Evolutionary conservation across 2,329 filamentous ascomycete genomes (phyloP), one percentile per base, ranked within the genome.

Genomic region (Pseudopithomyces maydicus): DNA sequence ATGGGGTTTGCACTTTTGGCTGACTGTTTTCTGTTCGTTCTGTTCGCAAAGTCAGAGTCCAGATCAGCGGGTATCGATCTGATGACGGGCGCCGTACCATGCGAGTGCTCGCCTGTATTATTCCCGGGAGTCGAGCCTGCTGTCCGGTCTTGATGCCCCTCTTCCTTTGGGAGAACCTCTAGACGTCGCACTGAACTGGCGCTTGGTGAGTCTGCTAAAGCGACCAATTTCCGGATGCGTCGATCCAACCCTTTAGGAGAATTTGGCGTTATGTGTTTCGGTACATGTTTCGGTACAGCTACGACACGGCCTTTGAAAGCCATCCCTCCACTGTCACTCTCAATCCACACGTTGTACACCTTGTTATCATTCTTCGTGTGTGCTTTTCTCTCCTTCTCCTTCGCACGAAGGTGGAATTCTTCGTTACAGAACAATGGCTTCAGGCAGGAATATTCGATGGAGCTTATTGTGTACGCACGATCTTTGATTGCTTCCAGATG

Each of bases 341-440:
- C 74, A 52, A 72, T 76, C 76, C 73, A 80, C 56, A 77, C 63
- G 58, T 78, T 67, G 55, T 73, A 74, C 66, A 74, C 38, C 12
- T 52, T 54, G 15, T 56, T 64, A 7, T 58, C 55, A 1, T 56
- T n/a, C 15, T 39, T 53, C 8, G 26, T 4, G 8, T 29, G 5
- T 4, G 42, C 17, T 14, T 36, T 33, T n/a, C 60, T 63, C 29
- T 70, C 76, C n/a, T 74, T 75, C 55, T 75, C 80, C 59, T 84
- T 82, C 14, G 89, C 83, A 67, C 91, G 94, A 3, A 97, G 81
- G 29, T 76, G 85, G 76, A 96, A 80, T 49, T 83, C 75, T 74
- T 95, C 89, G 42, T 84, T 81, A 29, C 87, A 90, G 73, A 92
- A 96, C 19, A 98, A 78, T 14, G 94, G 93, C 10, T 89, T 86